Evolutionary conservation across 257 asterid genomes (phyloP).

Genomic region (Gentiana dahurica): DNA sequence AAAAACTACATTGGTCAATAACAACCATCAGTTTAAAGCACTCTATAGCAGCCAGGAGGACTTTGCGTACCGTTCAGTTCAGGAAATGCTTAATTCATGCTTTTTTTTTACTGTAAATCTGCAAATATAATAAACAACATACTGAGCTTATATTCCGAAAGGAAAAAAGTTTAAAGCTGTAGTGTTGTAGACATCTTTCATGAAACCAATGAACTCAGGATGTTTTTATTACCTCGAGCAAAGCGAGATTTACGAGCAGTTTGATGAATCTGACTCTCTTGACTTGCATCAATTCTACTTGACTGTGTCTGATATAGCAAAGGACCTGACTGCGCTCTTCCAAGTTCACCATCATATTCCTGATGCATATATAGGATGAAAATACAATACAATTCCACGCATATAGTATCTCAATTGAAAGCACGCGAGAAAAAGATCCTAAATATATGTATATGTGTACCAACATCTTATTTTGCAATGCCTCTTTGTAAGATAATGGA

Average conservation of each 20-base stretch:
- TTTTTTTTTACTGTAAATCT: constrained; percentile 10
- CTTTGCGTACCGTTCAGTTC: not conserved
- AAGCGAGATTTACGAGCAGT: constrained; percentile 54
- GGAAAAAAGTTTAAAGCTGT: too few relatives aligned
- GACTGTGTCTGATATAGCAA: constrained; percentile 21
- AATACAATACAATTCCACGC: not conserved
- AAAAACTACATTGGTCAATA: not conserved
- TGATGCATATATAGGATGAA: constrained; percentile 13
- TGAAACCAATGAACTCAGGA: too few relatives aligned
- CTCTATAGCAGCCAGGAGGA: not conserved
- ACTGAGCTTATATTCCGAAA: too few relatives aligned
- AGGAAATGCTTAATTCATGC: not conserved
- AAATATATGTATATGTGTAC: too few relatives aligned
- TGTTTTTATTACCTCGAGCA: constrained; percentile 33
- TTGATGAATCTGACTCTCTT: constrained; percentile 25
- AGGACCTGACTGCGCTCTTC: constrained; percentile 48
- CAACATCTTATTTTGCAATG: too few relatives aligned
- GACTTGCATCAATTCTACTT: constrained; percentile 15
- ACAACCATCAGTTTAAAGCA: constrained; percentile 1
- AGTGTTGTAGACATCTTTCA: too few relatives aligned
- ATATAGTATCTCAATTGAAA: not conserved
- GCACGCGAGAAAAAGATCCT: not conserved
- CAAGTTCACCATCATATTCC: constrained; percentile 33
- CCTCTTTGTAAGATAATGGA: not conserved
- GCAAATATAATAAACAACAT: not conserved